Evolutionary conservation across 345 rosid genomes (phyloP), one percentile per base, ranked within the genome.

Genomic region (Eucalyptus tenuipes): DNA sequence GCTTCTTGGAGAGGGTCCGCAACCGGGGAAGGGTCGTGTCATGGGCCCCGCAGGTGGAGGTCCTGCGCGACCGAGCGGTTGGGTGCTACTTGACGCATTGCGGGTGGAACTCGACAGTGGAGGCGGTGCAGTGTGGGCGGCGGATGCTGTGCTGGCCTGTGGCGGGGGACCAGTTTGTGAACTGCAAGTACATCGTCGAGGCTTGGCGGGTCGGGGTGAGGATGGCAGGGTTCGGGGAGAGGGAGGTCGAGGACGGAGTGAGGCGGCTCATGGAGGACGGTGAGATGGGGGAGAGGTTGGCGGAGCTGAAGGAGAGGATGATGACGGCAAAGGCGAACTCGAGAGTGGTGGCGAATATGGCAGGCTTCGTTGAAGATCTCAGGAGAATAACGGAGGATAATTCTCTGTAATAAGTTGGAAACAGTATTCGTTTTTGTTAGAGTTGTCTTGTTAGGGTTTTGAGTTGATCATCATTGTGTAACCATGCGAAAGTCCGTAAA

Each of bases 71-170:
- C 86, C 50, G 87, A 12, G 93, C 95, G 1, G 95, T 96, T 2
- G 95, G 95, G 14, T 92, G 95, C 50, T 97, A 87, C 81, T 87
- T 96, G 11, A 95, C 95, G 6, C 99, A 97, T n/a, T 97, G 99
- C 86, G 99, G 98, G 13, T 97, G 99, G 99, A 97, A 97, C 89
- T 97, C 99, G 6, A 95, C 94, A 2, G 88, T 93, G 93, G 99
- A 95, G 90, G 98, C 95, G 11, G 89, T 95, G 14, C 90, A 91
- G 50, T 93, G 93, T 88, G 89, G 82, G 14, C 92, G 91, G 75
- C 90, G 91, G 53, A 91, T 96, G 33, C 44, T 97, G 49, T 97
- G 99, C 89, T 95, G 92, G 87, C 98, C 99, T 1, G 92, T 97
- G 3, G 98, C 96, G 0, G 99, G 98, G 16, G 98, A 97, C 85